Base-by-base conservation (phyloP, 192 early-diverging fungal genomes). In the Umbelopsis sp. region DNA sequence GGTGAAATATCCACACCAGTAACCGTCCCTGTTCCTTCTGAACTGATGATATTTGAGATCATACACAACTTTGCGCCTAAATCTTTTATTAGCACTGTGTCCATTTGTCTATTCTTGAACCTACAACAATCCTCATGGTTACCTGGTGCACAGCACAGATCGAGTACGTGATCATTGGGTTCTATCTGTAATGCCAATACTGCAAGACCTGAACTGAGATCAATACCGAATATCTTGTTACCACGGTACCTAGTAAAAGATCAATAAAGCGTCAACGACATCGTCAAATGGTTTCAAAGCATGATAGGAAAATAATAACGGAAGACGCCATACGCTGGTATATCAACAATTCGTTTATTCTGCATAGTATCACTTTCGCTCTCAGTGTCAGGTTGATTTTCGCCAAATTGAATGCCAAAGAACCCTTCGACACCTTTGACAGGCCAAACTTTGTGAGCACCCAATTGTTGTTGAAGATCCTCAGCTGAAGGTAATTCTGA, bases 1-100 rank as follows among this genome's bases (percentile, higher is more conserved):
- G 71, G 25, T 2, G 89, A 89, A 31, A 98, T 81, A 74, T 99
- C 97, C 0, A 99, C 95, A 2, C 96, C 97, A 0, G 97, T 99
- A 4, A 96, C 91, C 0, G 93, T 93, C 1, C 97, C 97, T 21
- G 89, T 89, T 10, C 85, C 87, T 20, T 86, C 80, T 25, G 69
- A 59, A 7, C 79, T 86, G 45, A 92, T 75, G 14, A 95, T 45
- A 69, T 98, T 92, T 5, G 88, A 82, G 25, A 97, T 81, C 72
- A 92, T 84, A 68, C 93, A 91, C 20, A 99, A 84, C 71, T 99
- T 99, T 25, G 89, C 91, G 0, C 97, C 86, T 83, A 65, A 4
- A 25, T 14, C 1, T 41, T 32, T n/a, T 8, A 17, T 41, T 66
- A 67, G 45, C 43, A 45, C 31, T 1, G 14, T 12, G 4, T 26